Percentiles rank a stretch among this genome's conserved stretches.
These are phyloP conservation scores for Magnusiomyces ingens DNA, from an alignment of 1,139 yeast genomes.

Conservation along the genomic window DNA sequence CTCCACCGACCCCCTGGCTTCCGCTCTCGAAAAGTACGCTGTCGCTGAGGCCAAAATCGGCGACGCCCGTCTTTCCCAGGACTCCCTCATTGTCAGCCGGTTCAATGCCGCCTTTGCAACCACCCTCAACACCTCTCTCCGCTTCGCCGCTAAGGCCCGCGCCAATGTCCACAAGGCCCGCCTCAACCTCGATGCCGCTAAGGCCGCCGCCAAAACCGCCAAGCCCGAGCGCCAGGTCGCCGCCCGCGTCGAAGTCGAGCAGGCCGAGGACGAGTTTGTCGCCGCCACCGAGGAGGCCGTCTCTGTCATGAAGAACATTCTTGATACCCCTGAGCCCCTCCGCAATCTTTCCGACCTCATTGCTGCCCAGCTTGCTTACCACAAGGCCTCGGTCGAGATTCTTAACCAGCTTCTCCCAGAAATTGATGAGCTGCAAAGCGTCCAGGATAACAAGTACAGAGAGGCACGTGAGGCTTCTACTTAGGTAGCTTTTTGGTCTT, in stretches of 20 bases:
- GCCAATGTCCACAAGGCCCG: constrained; percentile 74
- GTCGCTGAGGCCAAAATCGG: constrained; percentile 63
- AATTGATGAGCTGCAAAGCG: constrained; percentile 55
- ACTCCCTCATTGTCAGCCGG: constrained; percentile 59
- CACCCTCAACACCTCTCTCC: constrained; percentile 56
- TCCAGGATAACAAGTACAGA: constrained; percentile 38
- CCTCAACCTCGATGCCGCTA: constrained; percentile 72
- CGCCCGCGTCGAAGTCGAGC: constrained; percentile 71
- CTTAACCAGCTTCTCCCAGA: constrained; percentile 62
- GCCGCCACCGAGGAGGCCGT: constrained; percentile 89
- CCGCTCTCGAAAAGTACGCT: constrained; percentile 45
- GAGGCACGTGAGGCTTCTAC: constrained; percentile 28
- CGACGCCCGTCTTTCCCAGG: constrained; percentile 79
- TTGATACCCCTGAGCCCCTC: constrained; percentile 66
- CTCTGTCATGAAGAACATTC: constrained; percentile 72
- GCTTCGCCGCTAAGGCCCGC: constrained; percentile 65
- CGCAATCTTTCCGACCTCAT: constrained; percentile 63
- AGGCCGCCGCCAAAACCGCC: constrained; percentile 60
- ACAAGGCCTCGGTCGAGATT: constrained; percentile 66
- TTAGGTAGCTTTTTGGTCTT: not conserved
- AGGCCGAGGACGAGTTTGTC: constrained; percentile 85
- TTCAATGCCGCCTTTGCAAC: constrained; percentile 64
- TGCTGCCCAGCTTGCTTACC: constrained; percentile 77
- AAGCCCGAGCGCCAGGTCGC: constrained; percentile 71
- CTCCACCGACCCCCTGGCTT: constrained; percentile 39